Percentiles rank a stretch among this genome's conserved stretches.
Evolutionary conservation across 257 asterid species (phyloP).

Genomic region (Nicotiana noctiflora): DNA sequence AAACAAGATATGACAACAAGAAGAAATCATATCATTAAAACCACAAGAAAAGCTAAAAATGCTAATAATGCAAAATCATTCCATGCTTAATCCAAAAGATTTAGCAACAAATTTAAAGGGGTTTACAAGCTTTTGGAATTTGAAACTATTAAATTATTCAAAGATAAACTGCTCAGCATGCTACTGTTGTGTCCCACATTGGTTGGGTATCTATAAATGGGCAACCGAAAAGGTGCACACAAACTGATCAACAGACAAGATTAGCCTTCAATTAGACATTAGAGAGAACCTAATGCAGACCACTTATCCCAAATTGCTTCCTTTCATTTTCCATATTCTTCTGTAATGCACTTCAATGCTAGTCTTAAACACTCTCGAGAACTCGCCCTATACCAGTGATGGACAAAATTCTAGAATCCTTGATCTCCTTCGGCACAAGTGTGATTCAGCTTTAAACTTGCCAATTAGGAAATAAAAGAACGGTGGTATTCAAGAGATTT

Average conservation of each 20-base stretch:
- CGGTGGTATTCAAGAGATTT: not conserved
- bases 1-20: not conserved
- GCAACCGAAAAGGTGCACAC: not conserved
- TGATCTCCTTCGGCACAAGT: not conserved
- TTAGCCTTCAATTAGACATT: not conserved
- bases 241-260: not conserved
- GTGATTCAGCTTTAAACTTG: not conserved
- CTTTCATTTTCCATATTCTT: slow-evolving; percentile 5
- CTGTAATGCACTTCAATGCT: not conserved
- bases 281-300: not conserved
- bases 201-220: no score
- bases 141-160: not conserved
- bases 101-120: not conserved
- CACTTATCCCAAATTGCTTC: not conserved
- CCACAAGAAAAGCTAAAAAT: not conserved
- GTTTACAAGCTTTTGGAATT: not conserved
- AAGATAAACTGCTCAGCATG: not conserved
- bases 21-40: not conserved
- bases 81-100: not conserved
- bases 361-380: not conserved
- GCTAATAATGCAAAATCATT: not conserved
- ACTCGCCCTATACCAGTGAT: not conserved
- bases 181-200: not conserved
- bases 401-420: not conserved
- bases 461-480: not conserved